Evolutionary conservation across 176 grass and related monocot genomes (phyloP).

Genomic region (Saccharum officinarum): DNA sequence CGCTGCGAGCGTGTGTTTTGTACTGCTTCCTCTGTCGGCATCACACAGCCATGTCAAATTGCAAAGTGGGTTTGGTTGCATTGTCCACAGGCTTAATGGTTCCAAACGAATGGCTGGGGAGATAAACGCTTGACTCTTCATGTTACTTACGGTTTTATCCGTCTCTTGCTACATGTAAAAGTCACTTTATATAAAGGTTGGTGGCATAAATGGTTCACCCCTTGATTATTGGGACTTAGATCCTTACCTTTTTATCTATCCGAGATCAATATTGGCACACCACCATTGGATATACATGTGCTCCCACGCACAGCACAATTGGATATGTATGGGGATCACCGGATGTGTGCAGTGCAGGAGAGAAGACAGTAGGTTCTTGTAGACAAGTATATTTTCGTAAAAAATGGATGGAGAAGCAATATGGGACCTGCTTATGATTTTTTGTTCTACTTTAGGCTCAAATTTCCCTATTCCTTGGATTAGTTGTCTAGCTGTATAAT

Average conservation of each 20-base stretch:
- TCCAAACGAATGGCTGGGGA: background rate
- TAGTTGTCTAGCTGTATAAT: no score
- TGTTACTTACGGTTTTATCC: background rate
- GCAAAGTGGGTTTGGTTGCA: no score
- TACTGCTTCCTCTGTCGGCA: background rate
- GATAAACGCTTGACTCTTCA: background rate
- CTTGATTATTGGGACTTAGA: background rate
- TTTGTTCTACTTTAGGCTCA: no score
- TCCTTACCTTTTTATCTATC: background rate
- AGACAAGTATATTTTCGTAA: no score
- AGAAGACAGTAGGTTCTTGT: no score
- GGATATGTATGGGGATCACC: background rate
- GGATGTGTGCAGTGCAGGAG: no score
- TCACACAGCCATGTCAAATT: background rate
- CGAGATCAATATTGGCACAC: background rate
- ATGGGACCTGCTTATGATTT: no score
- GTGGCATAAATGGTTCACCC: background rate
- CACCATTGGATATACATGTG: background rate
- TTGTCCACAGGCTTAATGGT: background rate
- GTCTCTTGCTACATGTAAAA: background rate
- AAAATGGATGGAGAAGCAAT: no score
- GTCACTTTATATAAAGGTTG: background rate
- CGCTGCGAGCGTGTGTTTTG: no score
- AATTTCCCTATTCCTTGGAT: no score
- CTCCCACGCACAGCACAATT: background rate